Evolutionary conservation across 2,329 filamentous ascomycete genomes (phyloP).

Genomic region (Fusarium nisikadoi): DNA sequence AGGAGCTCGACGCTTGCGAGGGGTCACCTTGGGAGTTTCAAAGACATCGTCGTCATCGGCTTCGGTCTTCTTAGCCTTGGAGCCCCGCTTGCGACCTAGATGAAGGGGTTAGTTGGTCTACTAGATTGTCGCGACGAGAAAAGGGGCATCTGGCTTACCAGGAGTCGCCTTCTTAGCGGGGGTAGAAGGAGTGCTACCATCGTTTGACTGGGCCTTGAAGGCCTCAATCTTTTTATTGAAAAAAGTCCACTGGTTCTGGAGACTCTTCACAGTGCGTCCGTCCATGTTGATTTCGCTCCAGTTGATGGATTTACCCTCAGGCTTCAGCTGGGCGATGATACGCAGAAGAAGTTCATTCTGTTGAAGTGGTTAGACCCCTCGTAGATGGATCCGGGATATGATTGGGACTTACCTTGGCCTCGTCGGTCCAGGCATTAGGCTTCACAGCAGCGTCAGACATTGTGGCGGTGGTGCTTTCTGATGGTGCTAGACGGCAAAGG

Average conservation of each 20-base stretch:
- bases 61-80: slow-evolving; percentile 25
- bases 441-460: slow-evolving; percentile 43
- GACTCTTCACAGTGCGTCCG: slow-evolving; percentile 52
- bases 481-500: too few species aligned
- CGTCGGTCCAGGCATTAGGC: slow-evolving; percentile 51
- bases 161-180: slow-evolving; percentile 35
- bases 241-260: slow-evolving; percentile 52
- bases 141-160: slow-evolving; percentile 20
- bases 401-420: slow-evolving; percentile 47
- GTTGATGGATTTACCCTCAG: slow-evolving; percentile 49
- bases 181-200: slow-evolving; percentile 6
- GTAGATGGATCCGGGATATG: not conserved
- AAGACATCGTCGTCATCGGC: slow-evolving; percentile 3
- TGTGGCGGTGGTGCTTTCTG: not conserved
- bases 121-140: not conserved
- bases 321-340: slow-evolving; percentile 49
- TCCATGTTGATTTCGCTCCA: slow-evolving; percentile 52
- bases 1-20: slow-evolving; percentile 33
- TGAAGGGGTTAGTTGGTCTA: slow-evolving; percentile 2
- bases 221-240: slow-evolving; percentile 51
- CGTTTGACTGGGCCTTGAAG: slow-evolving; percentile 43
- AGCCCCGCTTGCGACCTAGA: slow-evolving; percentile 38
- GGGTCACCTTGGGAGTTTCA: slow-evolving; percentile 7
- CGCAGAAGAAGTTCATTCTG: slow-evolving; percentile 52
- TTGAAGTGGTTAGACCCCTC: not conserved